phyloP scores from a whole-genome alignment of 768 basidiomycete species.

The Ramaria sp. region DNA sequence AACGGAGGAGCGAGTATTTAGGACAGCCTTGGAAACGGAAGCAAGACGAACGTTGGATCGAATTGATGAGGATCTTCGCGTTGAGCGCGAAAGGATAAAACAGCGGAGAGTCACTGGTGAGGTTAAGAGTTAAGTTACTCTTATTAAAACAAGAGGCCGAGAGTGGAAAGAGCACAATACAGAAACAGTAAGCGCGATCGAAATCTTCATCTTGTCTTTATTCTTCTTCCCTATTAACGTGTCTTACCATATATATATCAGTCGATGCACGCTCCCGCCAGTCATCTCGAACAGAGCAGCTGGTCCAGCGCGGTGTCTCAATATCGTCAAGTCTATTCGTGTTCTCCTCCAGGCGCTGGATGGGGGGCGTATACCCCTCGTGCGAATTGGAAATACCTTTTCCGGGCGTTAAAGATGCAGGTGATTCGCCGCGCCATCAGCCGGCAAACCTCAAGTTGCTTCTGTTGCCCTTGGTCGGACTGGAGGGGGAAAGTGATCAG shows the following conservation, averaged over 20 bases:
- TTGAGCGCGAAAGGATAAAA: constrained; percentile 54
- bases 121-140: constrained; percentile 66
- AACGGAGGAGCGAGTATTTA: constrained; percentile 46
- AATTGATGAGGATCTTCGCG: constrained; percentile 71
- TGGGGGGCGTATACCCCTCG: too few relatives aligned
- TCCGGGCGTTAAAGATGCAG: not conserved
- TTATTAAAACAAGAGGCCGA: constrained; percentile 71
- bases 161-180: constrained; percentile 67
- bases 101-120: constrained; percentile 46
- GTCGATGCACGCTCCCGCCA: constrained; percentile 67
- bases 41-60: constrained; percentile 67
- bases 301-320: constrained; percentile 68
- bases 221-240: not conserved
- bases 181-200: constrained; percentile 38
- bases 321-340: constrained; percentile 60
- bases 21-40: constrained; percentile 58
- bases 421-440: not conserved
- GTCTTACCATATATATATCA: constrained; percentile 31
- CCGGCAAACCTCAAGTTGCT: constrained; percentile 46
- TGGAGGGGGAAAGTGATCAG: too few relatives aligned
- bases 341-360: constrained; percentile 57
- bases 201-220: not conserved
- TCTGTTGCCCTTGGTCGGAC: constrained; percentile 46
- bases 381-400: too few relatives aligned
- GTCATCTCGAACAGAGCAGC: constrained; percentile 53